Evolutionary conservation across 2,329 filamentous ascomycete species (phyloP).

Genomic region (Xylaria sp.): DNA sequence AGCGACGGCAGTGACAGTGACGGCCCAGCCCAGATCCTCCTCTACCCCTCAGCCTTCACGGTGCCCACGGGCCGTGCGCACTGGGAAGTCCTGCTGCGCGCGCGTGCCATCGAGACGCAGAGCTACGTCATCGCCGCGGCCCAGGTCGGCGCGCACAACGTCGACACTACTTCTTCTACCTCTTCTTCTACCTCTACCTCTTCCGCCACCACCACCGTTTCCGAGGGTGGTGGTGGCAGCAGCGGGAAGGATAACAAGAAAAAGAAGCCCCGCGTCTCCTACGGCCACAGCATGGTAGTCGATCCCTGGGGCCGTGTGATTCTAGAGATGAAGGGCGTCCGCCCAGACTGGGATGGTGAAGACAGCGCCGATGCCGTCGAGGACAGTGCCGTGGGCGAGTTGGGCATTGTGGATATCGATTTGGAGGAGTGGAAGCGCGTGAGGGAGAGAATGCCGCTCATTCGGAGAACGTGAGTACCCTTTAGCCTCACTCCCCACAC

Average conservation of each 20-base stretch:
- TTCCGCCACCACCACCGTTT: not conserved
- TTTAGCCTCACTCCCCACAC: not conserved
- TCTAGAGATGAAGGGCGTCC: conserved; percentile 68
- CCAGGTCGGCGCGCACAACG: conserved; percentile 77
- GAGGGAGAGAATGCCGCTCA: conserved; percentile 63
- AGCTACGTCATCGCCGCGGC: conserved; percentile 88
- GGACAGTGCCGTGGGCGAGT: conserved; percentile 55
- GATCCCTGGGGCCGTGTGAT: conserved; percentile 87
- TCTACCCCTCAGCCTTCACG: conserved; percentile 92
- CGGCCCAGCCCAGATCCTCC: conserved; percentile 74
- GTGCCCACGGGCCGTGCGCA: conserved; percentile 85
- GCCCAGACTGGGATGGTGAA: conserved; percentile 54
- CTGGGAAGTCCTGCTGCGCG: conserved; percentile 82
- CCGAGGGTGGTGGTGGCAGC: conserved; percentile 1
- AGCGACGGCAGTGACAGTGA: too few species aligned
- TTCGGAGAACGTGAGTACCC: conserved; percentile 62
- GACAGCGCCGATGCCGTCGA: conserved; percentile 46
- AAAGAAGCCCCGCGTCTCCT: conserved; percentile 74
- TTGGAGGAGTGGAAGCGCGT: conserved; percentile 59
- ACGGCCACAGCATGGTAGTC: conserved; percentile 86
- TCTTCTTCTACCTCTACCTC: not conserved
- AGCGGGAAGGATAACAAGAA: conserved; percentile 20
- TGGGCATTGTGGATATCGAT: conserved; percentile 68
- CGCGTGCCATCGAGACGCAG: conserved; percentile 89
- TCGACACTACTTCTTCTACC: not conserved